phyloP scores from a whole-genome alignment of 768 basidiomycete species.

The Rhizopogon sp. region DNA sequence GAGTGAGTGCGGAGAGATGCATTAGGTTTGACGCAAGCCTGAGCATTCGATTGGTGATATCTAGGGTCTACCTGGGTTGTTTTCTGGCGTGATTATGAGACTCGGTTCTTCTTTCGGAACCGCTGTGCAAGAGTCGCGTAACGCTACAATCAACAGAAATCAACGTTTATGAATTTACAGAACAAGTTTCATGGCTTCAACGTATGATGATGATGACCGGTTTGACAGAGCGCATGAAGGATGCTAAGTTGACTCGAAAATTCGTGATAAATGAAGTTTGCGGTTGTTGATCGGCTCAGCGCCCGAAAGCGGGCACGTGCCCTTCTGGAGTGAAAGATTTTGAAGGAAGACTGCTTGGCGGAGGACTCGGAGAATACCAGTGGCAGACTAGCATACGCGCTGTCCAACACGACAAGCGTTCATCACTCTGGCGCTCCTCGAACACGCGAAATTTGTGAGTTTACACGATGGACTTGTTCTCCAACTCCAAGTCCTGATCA shows the following conservation, averaged over 20 bases:
- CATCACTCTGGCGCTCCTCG: not conserved
- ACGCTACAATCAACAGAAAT: too few species aligned
- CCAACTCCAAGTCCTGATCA: not conserved
- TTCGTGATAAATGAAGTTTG: not conserved
- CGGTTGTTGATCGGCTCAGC: not conserved
- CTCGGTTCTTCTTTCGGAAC: too few species aligned
- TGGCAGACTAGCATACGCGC: not conserved
- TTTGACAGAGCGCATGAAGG: too few species aligned
- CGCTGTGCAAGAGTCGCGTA: too few species aligned
- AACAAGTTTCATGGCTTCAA: too few species aligned
- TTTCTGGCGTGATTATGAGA: too few species aligned
- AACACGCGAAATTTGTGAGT: not conserved
- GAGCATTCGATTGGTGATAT: too few species aligned
- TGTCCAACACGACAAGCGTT: not conserved
- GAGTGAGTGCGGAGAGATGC: not conserved
- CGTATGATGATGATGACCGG: too few species aligned
- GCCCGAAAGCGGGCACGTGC: not conserved
- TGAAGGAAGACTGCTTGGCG: not conserved
- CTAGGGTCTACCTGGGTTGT: too few species aligned
- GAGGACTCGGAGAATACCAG: not conserved
- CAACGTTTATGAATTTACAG: too few species aligned
- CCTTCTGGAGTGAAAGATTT: not conserved
- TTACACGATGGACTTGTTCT: too few species aligned
- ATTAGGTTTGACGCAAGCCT: too few species aligned
- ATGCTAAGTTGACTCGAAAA: not conserved